These are phyloP conservation scores for Patellifolia procumbens DNA, from an alignment of 179 eudicot genomes.

Conservation along the genomic window DNA sequence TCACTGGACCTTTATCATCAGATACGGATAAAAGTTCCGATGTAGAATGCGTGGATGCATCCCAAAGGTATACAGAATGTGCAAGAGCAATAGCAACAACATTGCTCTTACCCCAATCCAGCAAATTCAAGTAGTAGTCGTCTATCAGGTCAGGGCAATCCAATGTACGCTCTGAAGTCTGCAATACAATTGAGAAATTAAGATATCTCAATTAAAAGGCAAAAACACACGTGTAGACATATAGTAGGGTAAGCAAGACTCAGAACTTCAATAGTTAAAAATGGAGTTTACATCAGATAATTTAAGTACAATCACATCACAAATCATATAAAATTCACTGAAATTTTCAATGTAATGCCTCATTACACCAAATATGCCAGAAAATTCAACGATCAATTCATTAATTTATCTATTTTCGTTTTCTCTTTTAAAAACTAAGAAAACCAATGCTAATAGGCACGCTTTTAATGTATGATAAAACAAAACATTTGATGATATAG, in stretches of 20 bases:
- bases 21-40: constrained; percentile 34
- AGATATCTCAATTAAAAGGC: too few relatives aligned
- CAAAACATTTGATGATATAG: too few relatives aligned
- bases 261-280: not conserved
- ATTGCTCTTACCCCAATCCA: constrained; percentile 77
- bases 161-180: constrained; percentile 65
- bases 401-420: not conserved
- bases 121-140: constrained; percentile 66
- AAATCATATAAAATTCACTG: not conserved
- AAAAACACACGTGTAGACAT: too few relatives aligned
- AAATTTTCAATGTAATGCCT: not conserved
- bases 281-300: not conserved
- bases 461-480: not conserved
- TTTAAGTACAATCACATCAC: not conserved
- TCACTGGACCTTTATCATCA: constrained; percentile 52
- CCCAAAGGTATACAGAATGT: constrained; percentile 38
- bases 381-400: not conserved
- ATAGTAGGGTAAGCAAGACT: not conserved
- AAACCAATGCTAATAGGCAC: not conserved
- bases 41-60: constrained; percentile 28
- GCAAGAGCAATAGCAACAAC: constrained; percentile 53
- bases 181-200: constrained; percentile 9
- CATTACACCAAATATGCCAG: not conserved
- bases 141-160: constrained; percentile 72
- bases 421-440: not conserved